Evolutionary conservation across 257 asterid species (phyloP).

Genomic region (Scutellaria baicalensis): DNA sequence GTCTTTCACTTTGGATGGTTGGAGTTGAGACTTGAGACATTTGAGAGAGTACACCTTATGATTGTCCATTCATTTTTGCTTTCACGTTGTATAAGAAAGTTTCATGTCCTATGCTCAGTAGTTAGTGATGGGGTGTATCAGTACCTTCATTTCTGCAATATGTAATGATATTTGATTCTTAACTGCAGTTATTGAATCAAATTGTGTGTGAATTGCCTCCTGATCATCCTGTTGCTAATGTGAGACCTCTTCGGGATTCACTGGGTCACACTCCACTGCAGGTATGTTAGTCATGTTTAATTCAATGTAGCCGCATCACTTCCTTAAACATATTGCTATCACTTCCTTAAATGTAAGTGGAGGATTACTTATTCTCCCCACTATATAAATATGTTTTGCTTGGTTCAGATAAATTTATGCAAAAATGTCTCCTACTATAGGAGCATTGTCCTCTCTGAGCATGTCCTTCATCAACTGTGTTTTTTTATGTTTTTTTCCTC

Average conservation of each 20-base stretch:
- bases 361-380: too few species aligned
- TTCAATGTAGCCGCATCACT: background rate
- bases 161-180: background rate
- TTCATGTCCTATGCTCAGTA: background rate
- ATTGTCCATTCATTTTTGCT: background rate
- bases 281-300: constrained; percentile 32
- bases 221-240: constrained; percentile 96
- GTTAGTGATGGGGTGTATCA: background rate
- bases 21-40: background rate
- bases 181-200: constrained; percentile 76
- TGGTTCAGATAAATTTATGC: background rate
- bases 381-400: background rate
- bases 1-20: background rate
- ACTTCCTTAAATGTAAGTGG: too few species aligned
- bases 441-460: background rate
- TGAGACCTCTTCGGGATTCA: constrained; percentile 89
- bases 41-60: background rate
- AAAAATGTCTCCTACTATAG: background rate
- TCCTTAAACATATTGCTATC: background rate
- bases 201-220: constrained; percentile 98
- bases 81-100: background rate
- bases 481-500: background rate
- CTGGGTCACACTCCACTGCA: constrained; percentile 97
- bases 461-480: background rate
- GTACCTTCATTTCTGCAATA: background rate